phyloP scores from a whole-genome alignment of 257 asterid species.

The Eustoma russellianum region DNA sequence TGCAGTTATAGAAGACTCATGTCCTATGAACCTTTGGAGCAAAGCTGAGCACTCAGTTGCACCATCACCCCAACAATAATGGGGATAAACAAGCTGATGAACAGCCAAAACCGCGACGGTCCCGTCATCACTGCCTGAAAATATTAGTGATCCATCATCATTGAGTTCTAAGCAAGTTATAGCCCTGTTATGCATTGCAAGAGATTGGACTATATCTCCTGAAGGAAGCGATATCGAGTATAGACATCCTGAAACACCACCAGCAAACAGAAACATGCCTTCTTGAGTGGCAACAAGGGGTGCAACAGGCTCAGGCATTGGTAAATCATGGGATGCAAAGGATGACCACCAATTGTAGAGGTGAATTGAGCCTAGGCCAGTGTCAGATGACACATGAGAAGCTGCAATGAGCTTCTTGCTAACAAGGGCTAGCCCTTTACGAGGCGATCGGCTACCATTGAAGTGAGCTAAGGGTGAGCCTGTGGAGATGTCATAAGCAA shows the following conservation, averaged over 20 bases:
- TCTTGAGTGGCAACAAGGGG: conserved; percentile 10
- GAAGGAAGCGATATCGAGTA: conserved; percentile 3
- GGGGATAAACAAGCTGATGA: conserved; percentile 4
- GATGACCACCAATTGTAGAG: conserved; percentile 15
- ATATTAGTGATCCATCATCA: conserved; percentile 11
- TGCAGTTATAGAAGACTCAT: conserved; percentile 7
- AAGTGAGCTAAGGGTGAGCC: not conserved
- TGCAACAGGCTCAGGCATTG: conserved; percentile 16
- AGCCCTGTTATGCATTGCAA: conserved; percentile 9
- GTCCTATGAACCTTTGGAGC: conserved; percentile 9
- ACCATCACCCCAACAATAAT: not conserved
- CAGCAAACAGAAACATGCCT: conserved; percentile 11
- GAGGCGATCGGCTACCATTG: conserved; percentile 11
- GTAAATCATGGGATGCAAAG: conserved; percentile 1
- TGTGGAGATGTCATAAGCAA: conserved; percentile 6
- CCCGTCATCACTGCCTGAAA: conserved; percentile 13
- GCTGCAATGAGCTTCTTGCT: conserved; percentile 10
- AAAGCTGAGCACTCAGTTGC: not conserved
- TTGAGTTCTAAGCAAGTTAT: conserved; percentile 12
- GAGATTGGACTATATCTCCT: not conserved
- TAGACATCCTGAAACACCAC: conserved; percentile 13
- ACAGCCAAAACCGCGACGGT: conserved; percentile 4
- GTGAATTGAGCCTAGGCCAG: conserved; percentile 12
- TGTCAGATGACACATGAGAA: conserved; percentile 9
- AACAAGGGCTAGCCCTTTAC: conserved; percentile 10